Evolutionary conservation across 192 early-diverging fungal genomes (phyloP), one percentile per base, ranked within the genome.

Genomic region (Umbelopsis vinacea): DNA sequence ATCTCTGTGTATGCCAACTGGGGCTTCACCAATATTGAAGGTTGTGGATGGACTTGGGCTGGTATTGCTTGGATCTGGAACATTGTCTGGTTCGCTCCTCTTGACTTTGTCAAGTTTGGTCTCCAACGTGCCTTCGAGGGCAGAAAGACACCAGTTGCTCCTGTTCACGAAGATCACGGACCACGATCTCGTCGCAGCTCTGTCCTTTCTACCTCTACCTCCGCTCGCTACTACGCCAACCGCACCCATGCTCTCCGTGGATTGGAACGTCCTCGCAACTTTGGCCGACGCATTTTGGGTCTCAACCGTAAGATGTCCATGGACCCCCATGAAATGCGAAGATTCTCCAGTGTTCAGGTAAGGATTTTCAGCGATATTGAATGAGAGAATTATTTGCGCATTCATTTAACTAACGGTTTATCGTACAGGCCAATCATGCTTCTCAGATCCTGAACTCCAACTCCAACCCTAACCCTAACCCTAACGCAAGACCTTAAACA

Each of bases 1-100:
- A 96, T 96, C 76, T 84, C 93, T 29, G 89, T 93, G 35, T 93
- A 90, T 79, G 95, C 91, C 74, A 85, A 89, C 84, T 92, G 91
- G 91, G 89, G 89, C 17, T 92, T 92, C 80, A 91, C 91, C 24
- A 71, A 90, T 40, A 92, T 92, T 60, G 23, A 71, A 48, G 89
- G 89, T 22, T 86, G 89, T 63, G 91, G 89, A 52, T 92, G 91
- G 91, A 77, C 86, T 74, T 90, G 86, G 89, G 91, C 88, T 60
- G 86, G 83, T 45, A 86, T 86, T 57, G 89, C 88, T 70, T 93
- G 90, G 89, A 85, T 93, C 77, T 90, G 88, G 89, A 90, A 91
- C 80, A 85, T 93, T 70, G 79, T 93, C 63, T 92, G 91, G 91
- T 92, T 90, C 72, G 69, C 88, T 68, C 92, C 90, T 29, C 78